Evolutionary conservation across 331 rosid genomes (phyloP).

Genomic region (Malus hybrid): DNA sequence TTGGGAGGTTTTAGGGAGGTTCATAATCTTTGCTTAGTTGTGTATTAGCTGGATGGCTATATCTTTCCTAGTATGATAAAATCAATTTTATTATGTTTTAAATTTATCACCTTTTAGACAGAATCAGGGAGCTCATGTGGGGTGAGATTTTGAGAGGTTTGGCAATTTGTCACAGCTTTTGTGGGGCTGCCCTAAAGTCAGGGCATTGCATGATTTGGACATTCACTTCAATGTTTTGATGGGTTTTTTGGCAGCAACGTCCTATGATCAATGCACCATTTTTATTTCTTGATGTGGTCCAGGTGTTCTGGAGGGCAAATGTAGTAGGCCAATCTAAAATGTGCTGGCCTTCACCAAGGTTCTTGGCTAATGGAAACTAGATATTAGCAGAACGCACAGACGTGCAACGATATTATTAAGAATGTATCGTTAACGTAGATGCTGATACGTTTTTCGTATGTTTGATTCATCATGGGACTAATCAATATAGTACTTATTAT

Average conservation of each 20-base stretch:
- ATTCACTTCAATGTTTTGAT: conserved; percentile 21
- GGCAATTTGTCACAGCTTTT: conserved; percentile 8
- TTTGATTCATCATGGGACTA: too few species aligned
- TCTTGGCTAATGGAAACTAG: background rate
- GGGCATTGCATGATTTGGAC: conserved; percentile 13
- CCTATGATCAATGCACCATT: conserved; percentile 16
- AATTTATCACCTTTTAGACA: conserved; percentile 31
- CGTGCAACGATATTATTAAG: too few species aligned
- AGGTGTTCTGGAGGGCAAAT: background rate
- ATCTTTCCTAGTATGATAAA: conserved; percentile 10
- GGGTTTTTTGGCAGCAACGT: conserved; percentile 7
- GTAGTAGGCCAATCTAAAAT: background rate
- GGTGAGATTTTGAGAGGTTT: conserved; percentile 34
- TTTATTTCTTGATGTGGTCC: conserved; percentile 20
- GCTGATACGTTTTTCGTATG: too few species aligned
- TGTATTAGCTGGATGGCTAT: conserved; percentile 60
- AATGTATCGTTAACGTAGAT: too few species aligned
- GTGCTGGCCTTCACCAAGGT: background rate
- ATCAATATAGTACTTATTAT: too few species aligned
- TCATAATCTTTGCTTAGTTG: conserved; percentile 60
- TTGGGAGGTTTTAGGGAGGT: conserved; percentile 25
- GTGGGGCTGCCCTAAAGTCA: conserved; percentile 40
- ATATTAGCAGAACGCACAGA: background rate
- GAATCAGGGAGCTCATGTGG: conserved; percentile 38
- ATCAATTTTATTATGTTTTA: conserved; percentile 9